Conservation (phyloP, 2,329 filamentous ascomycete genomes). For the Neonectria faginata region DNA sequence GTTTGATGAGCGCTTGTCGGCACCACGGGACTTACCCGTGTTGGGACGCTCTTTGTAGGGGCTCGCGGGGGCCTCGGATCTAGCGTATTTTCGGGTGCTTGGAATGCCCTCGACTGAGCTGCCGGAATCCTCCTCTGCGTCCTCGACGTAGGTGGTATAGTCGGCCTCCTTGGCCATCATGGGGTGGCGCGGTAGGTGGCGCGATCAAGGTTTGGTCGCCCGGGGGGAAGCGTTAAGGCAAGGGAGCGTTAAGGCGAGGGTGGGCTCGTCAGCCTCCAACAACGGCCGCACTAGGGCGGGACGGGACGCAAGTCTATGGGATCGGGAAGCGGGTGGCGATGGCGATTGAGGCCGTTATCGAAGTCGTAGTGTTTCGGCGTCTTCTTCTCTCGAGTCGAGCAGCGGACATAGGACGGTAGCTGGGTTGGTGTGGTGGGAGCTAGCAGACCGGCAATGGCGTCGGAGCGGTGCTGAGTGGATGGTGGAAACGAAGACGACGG, state of each 20-base stretch:
- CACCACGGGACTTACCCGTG: constrained; percentile 62
- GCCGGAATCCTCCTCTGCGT: constrained; percentile 64
- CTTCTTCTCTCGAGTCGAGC: constrained; percentile 37
- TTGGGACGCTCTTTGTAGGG: constrained; percentile 64
- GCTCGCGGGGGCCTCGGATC: constrained; percentile 57
- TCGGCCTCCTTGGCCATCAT: constrained; percentile 56
- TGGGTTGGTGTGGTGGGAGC: constrained; percentile 26
- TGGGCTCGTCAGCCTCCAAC: constrained; percentile 41
- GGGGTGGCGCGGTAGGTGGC: constrained; percentile 36
- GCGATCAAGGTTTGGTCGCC: constrained; percentile 38
- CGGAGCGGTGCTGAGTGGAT: constrained; percentile 34
- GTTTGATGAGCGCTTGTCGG: constrained; percentile 50
- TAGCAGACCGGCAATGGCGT: constrained; percentile 30
- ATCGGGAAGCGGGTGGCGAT: constrained; percentile 37
- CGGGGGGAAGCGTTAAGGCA: constrained; percentile 38
- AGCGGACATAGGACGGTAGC: constrained; percentile 40
- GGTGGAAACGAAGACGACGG: constrained; percentile 41
- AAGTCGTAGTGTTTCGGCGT: constrained; percentile 43
- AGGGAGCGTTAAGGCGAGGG: constrained; percentile 38
- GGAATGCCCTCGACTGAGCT: constrained; percentile 55
- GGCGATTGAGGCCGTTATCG: constrained; percentile 27
- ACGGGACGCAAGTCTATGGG: constrained; percentile 37
- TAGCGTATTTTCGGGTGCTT: constrained; percentile 59
- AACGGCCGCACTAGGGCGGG: constrained; percentile 48
- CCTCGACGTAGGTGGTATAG: constrained; percentile 61